Evolutionary conservation across 352 stramenopile species (phyloP).

Genomic region (Phytophthora palmivora): DNA sequence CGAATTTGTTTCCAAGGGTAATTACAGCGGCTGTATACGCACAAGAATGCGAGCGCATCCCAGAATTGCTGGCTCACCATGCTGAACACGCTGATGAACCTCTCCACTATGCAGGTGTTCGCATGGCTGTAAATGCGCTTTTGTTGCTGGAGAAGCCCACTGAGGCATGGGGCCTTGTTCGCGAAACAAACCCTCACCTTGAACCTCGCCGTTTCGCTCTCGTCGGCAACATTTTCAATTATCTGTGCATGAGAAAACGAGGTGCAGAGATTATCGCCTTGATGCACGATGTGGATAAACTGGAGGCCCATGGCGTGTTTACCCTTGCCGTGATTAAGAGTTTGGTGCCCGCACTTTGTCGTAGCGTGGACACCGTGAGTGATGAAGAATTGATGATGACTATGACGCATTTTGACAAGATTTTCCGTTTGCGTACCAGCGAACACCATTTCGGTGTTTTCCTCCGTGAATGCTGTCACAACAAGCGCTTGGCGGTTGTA

Average conservation of each 20-base stretch:
- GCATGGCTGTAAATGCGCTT: slow-evolving; percentile 61
- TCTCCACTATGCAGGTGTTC: slow-evolving; percentile 50
- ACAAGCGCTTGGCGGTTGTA: slow-evolving; percentile 34
- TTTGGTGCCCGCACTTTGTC: slow-evolving; percentile 48
- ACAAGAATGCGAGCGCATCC: slow-evolving; percentile 56
- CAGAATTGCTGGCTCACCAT: slow-evolving; percentile 47
- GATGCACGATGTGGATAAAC: slow-evolving; percentile 42
- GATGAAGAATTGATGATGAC: slow-evolving; percentile 48
- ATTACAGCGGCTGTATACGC: slow-evolving; percentile 62
- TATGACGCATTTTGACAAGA: slow-evolving; percentile 34
- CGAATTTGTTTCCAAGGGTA: slow-evolving; percentile 53
- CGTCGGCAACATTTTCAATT: slow-evolving; percentile 57
- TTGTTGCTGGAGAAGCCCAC: slow-evolving; percentile 56
- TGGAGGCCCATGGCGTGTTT: slow-evolving; percentile 41
- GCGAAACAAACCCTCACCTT: slow-evolving; percentile 32
- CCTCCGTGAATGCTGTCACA: slow-evolving; percentile 49
- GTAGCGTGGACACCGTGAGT: slow-evolving; percentile 36
- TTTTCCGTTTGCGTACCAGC: slow-evolving; percentile 47
- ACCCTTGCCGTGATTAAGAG: slow-evolving; percentile 44
- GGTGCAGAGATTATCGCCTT: slow-evolving; percentile 40
- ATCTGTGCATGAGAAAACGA: slow-evolving; percentile 47
- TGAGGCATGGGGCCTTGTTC: slow-evolving; percentile 51
- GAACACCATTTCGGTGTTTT: slow-evolving; percentile 48
- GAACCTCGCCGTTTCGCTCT: slow-evolving; percentile 38
- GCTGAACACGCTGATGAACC: slow-evolving; percentile 33